Evolutionary conservation across 805 yeast genomes (phyloP), one percentile per base, ranked within the genome.

Genomic region (Teunomyces funiuensis): DNA sequence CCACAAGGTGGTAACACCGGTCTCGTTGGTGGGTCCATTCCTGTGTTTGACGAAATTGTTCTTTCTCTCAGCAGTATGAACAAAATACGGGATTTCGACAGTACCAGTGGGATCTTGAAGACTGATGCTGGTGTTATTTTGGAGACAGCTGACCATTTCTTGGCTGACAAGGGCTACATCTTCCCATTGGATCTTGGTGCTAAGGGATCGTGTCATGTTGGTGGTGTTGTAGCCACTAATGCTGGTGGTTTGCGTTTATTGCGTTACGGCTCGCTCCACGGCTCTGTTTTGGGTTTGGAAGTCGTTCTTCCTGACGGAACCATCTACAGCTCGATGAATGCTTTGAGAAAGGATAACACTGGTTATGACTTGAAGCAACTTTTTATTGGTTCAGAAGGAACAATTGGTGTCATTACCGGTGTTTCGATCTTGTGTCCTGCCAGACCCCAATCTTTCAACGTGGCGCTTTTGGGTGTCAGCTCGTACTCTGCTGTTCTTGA

Each of bases 1-100:
- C 97, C 98, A 11, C 97, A 91, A 66, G 97, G 97, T 58, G 98
- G 98, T 52, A 90, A 91, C 65, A 91, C 97, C 1, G 97, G 97
- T 19, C 74, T 90, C 34, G 98, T 90, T 30, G 98, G 97, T 49
- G 98, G 97, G 4, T 85, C 96, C 4, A 79, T 83, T 14, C 97
- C 97, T 0, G 83, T 90, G 0, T 90, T 88, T 63, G 98, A 90
- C 63, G 98, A 90, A 65, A 79, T 90, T 37, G 77, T 90, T 17
- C 52, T 90, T 17, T 83, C 88, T 2, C 66, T 89, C 37, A 66
- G 85, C 26, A 77, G 75, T 54, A 54, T 91, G 71, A 88, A 88
- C 72, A 76, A 83, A 57, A 76, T 91, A 39, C 79, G 96, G 59
- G 77, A 86, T 2, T 91, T 90, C 60, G 97, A 90, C 57, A 60